Base-by-base conservation (phyloP, 2,329 filamentous ascomycete species). In the Penicillium palitans region DNA sequence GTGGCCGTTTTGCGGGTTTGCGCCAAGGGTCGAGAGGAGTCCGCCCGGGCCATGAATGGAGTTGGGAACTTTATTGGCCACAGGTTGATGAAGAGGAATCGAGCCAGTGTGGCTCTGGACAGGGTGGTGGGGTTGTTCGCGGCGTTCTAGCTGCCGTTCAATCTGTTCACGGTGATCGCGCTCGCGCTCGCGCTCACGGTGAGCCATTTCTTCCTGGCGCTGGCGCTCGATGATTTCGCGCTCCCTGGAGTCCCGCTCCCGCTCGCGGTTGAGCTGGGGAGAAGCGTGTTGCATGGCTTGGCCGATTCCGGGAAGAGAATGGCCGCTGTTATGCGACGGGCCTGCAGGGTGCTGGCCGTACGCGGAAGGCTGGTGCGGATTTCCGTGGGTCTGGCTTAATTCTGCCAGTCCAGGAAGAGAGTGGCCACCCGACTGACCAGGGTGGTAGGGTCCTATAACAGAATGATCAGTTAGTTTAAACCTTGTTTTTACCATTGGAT, bases 21-120 rank as follows among this genome's bases (percentile, higher is more conserved):
- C 82, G 52, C 87, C 86, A 66, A 91, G 86, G 65, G 87, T 91
- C 9, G 88, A 85, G 40, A 98, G 84, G 37, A 98, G 83, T 9
- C 93, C 93, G 65, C 95, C 93, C 1, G 93, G 93, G 46, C 92
- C 96, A 72, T 96, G 93, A 57, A 97, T 96, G 52, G 91, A 89
- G 63, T 87, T 89, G 57, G 89, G 79, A 62, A 91, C 81, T 76
- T 93, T 82, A 71, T 92, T 87, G 61, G 93, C 93, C 59, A 97
- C 92, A 6, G 93, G 93, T 75, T 98, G 93, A 76, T 98, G 93
- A 68, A 98, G 88, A 55, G 93, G 91, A 55, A 96, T 90, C 3
- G 93, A 91, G 57, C 89, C 91, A 40, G 90, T 88, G 71, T 90
- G 93, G 76, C 89, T 95, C 74, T 97, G 93, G 71, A 95, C 91